phyloP scores from a whole-genome alignment of 805 yeast species.

The Zygosaccharomyces lentus region DNA sequence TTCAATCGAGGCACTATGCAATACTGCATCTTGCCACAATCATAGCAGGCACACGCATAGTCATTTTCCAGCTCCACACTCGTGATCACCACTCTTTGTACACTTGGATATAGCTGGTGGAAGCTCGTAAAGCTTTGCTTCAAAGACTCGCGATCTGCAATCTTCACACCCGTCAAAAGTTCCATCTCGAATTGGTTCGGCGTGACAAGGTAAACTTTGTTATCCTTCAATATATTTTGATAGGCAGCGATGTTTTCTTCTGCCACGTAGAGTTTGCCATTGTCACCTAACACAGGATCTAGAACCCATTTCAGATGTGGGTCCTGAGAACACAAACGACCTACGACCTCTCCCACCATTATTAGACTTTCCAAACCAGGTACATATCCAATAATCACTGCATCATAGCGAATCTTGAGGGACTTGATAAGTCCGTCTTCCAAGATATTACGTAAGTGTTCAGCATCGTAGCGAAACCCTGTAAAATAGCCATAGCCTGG shows the following conservation, averaged over 20 bases:
- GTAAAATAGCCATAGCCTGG: constrained; percentile 75
- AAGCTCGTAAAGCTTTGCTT: constrained; percentile 41
- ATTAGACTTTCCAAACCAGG: constrained; percentile 57
- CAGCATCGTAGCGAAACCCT: constrained; percentile 51
- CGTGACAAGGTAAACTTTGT: constrained; percentile 49
- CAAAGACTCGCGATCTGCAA: constrained; percentile 39
- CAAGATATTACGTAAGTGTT: constrained; percentile 43
- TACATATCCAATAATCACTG: constrained; percentile 74
- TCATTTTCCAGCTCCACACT: constrained; percentile 39
- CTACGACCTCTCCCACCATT: constrained; percentile 44
- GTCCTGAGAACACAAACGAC: constrained; percentile 28
- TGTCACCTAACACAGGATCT: constrained; percentile 93
- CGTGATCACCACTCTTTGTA: constrained; percentile 54
- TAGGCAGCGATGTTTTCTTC: constrained; percentile 52
- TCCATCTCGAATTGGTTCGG: constrained; percentile 80
- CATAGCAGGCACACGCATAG: constrained; percentile 18
- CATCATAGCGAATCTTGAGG: constrained; percentile 50
- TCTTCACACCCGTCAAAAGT: constrained; percentile 45
- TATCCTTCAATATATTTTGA: constrained; percentile 41
- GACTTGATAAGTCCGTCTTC: constrained; percentile 52
- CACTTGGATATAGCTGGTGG: constrained; percentile 40
- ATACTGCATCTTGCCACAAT: constrained; percentile 30
- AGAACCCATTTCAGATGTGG: constrained; percentile 52
- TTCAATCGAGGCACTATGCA: constrained; percentile 46
- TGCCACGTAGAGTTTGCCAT: constrained; percentile 74